Conservation (phyloP, 768 basidiomycete species). For the Coprinellus aureogranulatus region DNA sequence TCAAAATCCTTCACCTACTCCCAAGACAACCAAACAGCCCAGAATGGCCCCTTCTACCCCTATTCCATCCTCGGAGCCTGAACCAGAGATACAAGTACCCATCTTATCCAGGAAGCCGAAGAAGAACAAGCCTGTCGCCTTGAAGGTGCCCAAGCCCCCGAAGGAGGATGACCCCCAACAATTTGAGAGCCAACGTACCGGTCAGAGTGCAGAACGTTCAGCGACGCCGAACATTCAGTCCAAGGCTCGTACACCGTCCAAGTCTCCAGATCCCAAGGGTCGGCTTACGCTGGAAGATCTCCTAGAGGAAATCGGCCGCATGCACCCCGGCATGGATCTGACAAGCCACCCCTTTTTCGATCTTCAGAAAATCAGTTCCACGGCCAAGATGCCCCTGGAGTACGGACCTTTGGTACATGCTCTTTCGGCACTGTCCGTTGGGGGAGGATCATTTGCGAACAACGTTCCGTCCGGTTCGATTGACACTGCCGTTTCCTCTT, state of each 20-base stretch:
- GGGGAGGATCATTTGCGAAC: slow-evolving; percentile 79
- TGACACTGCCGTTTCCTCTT: slow-evolving; percentile 85
- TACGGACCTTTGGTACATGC: slow-evolving; percentile 86
- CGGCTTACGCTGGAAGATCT: slow-evolving; percentile 60
- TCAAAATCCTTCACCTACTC: background rate
- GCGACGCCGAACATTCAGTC: slow-evolving; percentile 34
- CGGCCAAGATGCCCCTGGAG: slow-evolving; percentile 78
- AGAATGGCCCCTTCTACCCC: slow-evolving; percentile 13
- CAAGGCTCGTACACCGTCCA: slow-evolving; percentile 61
- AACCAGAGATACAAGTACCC: slow-evolving; percentile 56
- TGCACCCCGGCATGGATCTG: slow-evolving; percentile 63
- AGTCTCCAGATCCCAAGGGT: slow-evolving; percentile 12
- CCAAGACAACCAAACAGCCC: slow-evolving; percentile 9
- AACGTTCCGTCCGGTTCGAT: slow-evolving; percentile 86
- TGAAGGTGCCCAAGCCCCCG: slow-evolving; percentile 52
- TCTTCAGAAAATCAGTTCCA: slow-evolving; percentile 62
- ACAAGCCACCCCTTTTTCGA: slow-evolving; percentile 76
- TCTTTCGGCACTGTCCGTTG: slow-evolving; percentile 80
- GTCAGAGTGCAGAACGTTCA: slow-evolving; percentile 47
- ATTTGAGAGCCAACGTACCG: slow-evolving; percentile 43
- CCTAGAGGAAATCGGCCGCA: slow-evolving; percentile 64
- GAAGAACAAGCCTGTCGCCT: slow-evolving; percentile 60
- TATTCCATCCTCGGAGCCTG: slow-evolving; percentile 22
- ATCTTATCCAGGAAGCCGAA: slow-evolving; percentile 81
- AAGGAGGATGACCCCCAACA: slow-evolving; percentile 53